These are phyloP conservation scores for Trichoderma sp. DNA, from an alignment of 2,329 filamentous ascomycete genomes.

Conservation along the genomic window DNA sequence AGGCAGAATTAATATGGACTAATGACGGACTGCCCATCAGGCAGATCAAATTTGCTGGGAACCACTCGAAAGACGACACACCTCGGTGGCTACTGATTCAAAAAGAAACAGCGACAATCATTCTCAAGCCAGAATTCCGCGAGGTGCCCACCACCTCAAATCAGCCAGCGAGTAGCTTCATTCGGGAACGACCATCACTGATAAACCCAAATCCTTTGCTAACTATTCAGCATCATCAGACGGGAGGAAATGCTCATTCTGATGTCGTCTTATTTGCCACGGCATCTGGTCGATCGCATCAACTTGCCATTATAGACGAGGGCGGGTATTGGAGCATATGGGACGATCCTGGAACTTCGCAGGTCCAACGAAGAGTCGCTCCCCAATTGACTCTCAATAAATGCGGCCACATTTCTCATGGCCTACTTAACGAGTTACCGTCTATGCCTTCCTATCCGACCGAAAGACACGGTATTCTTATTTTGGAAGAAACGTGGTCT, in stretches of 20 bases:
- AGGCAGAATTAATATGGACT: conserved; percentile 52
- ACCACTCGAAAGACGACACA: conserved; percentile 34
- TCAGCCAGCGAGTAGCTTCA: conserved; percentile 1
- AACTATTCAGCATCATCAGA: conserved; percentile 49
- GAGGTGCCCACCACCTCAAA: conserved; percentile 8
- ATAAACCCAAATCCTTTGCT: conserved; percentile 56
- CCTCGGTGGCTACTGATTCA: conserved; percentile 54
- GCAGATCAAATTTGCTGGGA: conserved; percentile 49
- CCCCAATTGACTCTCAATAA: conserved; percentile 32
- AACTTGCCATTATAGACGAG: conserved; percentile 65
- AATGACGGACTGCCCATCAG: conserved; percentile 50
- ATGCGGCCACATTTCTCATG: conserved; percentile 45
- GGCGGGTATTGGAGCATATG: conserved; percentile 66
- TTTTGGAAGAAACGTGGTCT: conserved; percentile 35
- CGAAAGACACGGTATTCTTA: conserved; percentile 44
- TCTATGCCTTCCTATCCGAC: conserved; percentile 28
- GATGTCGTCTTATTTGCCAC: conserved; percentile 65
- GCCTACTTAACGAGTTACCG: conserved; percentile 37
- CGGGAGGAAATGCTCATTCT: conserved; percentile 54
- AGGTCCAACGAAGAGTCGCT: conserved; percentile 34
- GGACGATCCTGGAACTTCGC: conserved; percentile 48
- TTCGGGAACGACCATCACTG: conserved; percentile 41
- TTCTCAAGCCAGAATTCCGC: conserved; percentile 52
- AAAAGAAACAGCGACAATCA: conserved; percentile 48
- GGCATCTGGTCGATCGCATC: conserved; percentile 47